These are phyloP conservation scores for Aspergillus steynii DNA, from an alignment of 495 filamentous ascomycete genomes.

Conservation along the genomic window DNA sequence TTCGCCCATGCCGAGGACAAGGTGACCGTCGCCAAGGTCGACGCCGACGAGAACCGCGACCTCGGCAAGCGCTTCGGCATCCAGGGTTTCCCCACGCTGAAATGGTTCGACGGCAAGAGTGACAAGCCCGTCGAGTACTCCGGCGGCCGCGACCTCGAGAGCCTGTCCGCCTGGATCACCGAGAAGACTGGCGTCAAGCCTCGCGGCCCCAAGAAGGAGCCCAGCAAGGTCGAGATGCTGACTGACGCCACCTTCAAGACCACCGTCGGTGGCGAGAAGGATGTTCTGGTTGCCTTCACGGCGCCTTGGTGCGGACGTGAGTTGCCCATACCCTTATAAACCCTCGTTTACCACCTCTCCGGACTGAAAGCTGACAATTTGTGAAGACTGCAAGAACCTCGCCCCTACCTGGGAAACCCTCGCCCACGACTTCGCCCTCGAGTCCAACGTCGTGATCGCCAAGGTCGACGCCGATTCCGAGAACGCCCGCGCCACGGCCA, in stretches of 20 bases:
- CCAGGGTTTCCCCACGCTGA: constrained; percentile 93
- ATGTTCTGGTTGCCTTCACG: constrained; percentile 94
- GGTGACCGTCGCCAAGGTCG: constrained; percentile 90
- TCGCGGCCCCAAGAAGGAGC: constrained; percentile 67
- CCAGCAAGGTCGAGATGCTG: constrained; percentile 76
- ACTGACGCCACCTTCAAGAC: constrained; percentile 77
- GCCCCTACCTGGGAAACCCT: constrained; percentile 89
- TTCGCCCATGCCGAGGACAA: constrained; percentile 77
- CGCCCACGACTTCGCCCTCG: constrained; percentile 77
- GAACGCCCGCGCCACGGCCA: constrained; percentile 73
- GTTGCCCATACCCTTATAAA: constrained; percentile 38
- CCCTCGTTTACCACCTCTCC: constrained; percentile 8
- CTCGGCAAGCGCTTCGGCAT: constrained; percentile 84
- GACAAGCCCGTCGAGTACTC: constrained; percentile 84
- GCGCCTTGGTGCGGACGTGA: constrained; percentile 96
- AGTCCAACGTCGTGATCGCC: constrained; percentile 77
- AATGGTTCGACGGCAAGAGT: constrained; percentile 98
- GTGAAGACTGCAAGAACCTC: constrained; percentile 80
- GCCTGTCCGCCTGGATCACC: constrained; percentile 73
- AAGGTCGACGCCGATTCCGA: constrained; percentile 93
- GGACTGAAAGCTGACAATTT: neutral
- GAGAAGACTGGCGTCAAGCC: constrained; percentile 85
- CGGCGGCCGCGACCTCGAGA: constrained; percentile 85
- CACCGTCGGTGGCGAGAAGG: constrained; percentile 77
- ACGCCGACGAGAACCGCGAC: constrained; percentile 83